Percentiles rank a stretch among this genome's conserved stretches.
Conservation (phyloP, 1,284 basidiomycete genomes). For the Tausonia pullulans region DNA sequence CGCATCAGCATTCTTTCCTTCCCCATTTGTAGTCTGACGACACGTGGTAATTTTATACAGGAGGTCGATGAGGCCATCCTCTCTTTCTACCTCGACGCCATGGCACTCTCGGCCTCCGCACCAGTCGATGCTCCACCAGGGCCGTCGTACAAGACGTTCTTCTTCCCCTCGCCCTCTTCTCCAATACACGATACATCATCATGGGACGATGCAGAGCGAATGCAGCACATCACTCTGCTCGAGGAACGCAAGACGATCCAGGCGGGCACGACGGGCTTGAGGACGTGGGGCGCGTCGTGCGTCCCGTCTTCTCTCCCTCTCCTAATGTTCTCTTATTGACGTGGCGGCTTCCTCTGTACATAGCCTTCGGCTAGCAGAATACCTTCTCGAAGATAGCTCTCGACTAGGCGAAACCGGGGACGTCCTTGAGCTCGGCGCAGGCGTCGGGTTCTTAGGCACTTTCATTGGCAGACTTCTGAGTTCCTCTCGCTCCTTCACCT, state of each 20-base stretch:
- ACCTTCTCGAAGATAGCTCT: constrained; percentile 11
- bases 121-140: constrained; percentile 17
- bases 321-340: neutral
- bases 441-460: constrained; percentile 33
- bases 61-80: constrained; percentile 31
- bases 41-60: constrained; percentile 2
- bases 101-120: constrained; percentile 13
- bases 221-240: constrained; percentile 26
- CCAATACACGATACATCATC: constrained; percentile 9
- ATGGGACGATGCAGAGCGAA: too few species aligned
- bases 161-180: constrained; percentile 23
- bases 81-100: constrained; percentile 25
- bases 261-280: constrained; percentile 34
- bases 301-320: neutral
- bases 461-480: constrained; percentile 20
- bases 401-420: neutral
- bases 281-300: constrained; percentile 31
- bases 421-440: constrained; percentile 33
- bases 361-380: constrained; percentile 7
- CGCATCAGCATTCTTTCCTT: neutral
- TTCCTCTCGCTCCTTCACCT: neutral
- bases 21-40: neutral
- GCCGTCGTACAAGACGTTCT: constrained; percentile 33
- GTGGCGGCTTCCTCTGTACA: too few species aligned
- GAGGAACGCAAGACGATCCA: constrained; percentile 36